Evolutionary conservation across 2,329 filamentous ascomycete genomes (phyloP), one percentile per base, ranked within the genome.

Genomic region (Graphiopsis chlorocephala): DNA sequence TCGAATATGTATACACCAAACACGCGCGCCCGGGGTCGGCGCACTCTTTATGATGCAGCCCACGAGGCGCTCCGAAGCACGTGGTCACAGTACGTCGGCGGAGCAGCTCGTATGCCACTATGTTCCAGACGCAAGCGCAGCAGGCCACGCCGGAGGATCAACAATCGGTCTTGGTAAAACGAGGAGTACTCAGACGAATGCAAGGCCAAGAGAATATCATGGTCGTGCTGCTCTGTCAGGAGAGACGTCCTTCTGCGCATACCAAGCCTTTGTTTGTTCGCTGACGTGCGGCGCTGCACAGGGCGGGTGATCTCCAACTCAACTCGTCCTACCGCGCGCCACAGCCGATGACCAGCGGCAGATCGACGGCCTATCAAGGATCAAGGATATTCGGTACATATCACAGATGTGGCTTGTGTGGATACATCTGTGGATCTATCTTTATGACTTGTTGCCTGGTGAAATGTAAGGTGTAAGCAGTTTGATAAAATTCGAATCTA

Each of bases 111-210:
- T 58, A 58, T 58, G 55, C 33, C 55, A 42, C 60, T 42, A n/a
- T 62, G 60, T 62, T 55, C 48, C 48, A 62, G 48, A 62, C 48
- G 31, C 12, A 62, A 23, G 48, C 60, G 48, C 60, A 62, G 60
- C 60, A 55, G 60, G 47, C 17, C 45, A 45, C 35, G 5, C n/a
- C n/a, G n/a, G 8, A 20, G n/a, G 4, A 6, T 33, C 15, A n/a
- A 2, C 25, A 28, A 55, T 12, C 10, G 38, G 38, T 42, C 38
- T 45, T 45, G 50, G 28, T 33, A 14, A 55, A 29, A 28, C 28
- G 50, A 33, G 28, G 15, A 23, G 10, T 55, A 2, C 4, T 50
- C 47, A 50, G 14, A 12, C 12, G 47, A 25, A 26, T 50, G 8
- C 0, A 50, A 26, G 14, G 26, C 26, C 47, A 25, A 38, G 29